Conservation (phyloP, 1,284 basidiomycete species). For the Ceratobasidium sp. region DNA sequence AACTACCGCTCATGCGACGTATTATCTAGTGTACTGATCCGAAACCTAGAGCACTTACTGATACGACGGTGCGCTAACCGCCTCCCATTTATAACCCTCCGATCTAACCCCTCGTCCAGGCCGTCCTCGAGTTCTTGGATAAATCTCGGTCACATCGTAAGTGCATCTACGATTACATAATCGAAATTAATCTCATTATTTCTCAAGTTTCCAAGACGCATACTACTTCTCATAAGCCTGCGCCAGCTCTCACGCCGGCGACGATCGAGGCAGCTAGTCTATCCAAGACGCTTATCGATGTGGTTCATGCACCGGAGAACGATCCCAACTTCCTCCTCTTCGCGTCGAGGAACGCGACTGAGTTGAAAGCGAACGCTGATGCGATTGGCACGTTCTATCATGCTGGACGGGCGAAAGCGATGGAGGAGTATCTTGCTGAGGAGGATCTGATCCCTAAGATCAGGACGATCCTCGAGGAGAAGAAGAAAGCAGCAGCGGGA, state of each 20-base stretch:
- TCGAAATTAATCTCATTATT: not conserved
- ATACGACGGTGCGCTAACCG: conserved; percentile 70
- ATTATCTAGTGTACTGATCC: not conserved
- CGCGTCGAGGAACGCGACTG: conserved; percentile 54
- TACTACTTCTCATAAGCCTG: conserved; percentile 77
- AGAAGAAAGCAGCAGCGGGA: conserved; percentile 55
- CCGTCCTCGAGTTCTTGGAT: conserved; percentile 85
- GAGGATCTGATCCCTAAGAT: conserved; percentile 52
- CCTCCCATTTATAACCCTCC: conserved; percentile 38
- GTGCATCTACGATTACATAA: conserved; percentile 5
- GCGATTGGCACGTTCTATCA: conserved; percentile 61
- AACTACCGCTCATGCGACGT: not conserved
- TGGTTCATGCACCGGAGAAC: conserved; percentile 68
- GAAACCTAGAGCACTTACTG: conserved; percentile 73
- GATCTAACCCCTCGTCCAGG: conserved; percentile 59
- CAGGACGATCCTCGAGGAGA: conserved; percentile 60
- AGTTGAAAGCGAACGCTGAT: conserved; percentile 55
- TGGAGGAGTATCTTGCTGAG: conserved; percentile 61
- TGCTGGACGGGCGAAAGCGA: conserved; percentile 69
- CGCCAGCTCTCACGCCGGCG: conserved; percentile 81
- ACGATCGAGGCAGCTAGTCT: conserved; percentile 77
- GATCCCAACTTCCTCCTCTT: conserved; percentile 64
- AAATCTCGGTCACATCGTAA: conserved; percentile 71
- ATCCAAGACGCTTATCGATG: conserved; percentile 72
- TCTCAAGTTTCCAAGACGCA: conserved; percentile 70